phyloP scores from a whole-genome alignment of 108 stramenopile species.

The Parietichytrium sp. region DNA sequence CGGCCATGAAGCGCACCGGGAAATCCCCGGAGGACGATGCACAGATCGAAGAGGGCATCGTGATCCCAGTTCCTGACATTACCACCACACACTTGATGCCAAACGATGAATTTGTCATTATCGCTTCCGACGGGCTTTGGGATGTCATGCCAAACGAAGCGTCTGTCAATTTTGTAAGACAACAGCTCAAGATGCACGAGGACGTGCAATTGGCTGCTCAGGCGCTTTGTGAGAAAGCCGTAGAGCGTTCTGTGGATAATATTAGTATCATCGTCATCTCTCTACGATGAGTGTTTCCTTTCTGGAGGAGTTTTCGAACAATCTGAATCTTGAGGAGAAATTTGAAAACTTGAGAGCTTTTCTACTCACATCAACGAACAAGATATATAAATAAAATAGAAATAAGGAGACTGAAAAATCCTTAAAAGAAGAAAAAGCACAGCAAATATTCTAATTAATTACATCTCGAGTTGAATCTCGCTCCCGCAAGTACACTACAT shows the following conservation, averaged over 20 bases:
- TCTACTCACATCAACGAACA: too few species aligned
- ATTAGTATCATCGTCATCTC: conserved; percentile 52
- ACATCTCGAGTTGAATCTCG: too few species aligned
- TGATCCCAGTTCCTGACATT: conserved; percentile 73
- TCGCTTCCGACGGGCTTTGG: conserved; percentile 93
- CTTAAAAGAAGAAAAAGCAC: too few species aligned
- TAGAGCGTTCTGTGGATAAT: conserved; percentile 55
- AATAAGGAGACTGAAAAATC: too few species aligned
- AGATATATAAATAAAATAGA: too few species aligned
- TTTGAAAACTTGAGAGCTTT: too few species aligned
- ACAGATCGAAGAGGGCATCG: conserved; percentile 30
- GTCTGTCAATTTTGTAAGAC: conserved; percentile 72
- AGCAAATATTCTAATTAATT: too few species aligned
- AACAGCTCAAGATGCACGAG: conserved; percentile 76
- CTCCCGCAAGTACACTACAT: too few species aligned
- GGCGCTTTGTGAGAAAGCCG: conserved; percentile 49
- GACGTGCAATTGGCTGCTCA: conserved; percentile 57
- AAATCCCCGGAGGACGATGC: conserved; percentile 13
- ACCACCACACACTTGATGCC: conserved; percentile 60
- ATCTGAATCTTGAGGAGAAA: too few species aligned
- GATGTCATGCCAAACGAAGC: conserved; percentile 81
- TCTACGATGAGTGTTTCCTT: too few species aligned
- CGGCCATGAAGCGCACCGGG: conserved; percentile 40
- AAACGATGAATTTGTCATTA: conserved; percentile 81
- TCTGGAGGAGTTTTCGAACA: too few species aligned